phyloP scores from a whole-genome alignment of 1,139 yeast genomes.

The Geotrichum phurueaensis region DNA sequence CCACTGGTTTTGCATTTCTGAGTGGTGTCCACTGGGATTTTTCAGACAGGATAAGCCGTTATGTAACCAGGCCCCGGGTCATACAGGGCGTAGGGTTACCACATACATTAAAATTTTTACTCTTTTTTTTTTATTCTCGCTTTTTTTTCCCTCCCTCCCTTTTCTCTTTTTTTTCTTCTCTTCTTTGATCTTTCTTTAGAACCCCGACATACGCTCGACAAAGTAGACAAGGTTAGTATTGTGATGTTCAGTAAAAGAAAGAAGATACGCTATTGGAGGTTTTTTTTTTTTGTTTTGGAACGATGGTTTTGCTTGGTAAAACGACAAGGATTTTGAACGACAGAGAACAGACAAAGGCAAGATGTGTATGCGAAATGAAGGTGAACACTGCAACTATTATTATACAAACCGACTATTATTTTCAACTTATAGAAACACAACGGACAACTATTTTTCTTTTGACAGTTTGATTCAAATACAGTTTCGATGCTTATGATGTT shows the following conservation, averaged over 20 bases:
- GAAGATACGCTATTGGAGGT: background rate
- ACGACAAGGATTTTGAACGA: background rate
- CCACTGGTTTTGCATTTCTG: background rate
- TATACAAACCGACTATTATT: background rate
- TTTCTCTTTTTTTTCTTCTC: constrained; percentile 7
- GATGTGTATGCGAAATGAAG: background rate
- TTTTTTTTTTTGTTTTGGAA: background rate
- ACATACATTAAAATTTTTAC: background rate
- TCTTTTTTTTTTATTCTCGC: constrained; percentile 3
- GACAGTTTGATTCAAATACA: no score
- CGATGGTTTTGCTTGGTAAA: background rate
- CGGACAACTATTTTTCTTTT: background rate
- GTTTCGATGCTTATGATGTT: no score
- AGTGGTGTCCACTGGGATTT: background rate
- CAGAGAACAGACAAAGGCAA: background rate
- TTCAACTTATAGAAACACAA: background rate
- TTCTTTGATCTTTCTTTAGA: background rate
- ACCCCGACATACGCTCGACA: constrained; percentile 16
- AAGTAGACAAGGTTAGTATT: constrained; percentile 18
- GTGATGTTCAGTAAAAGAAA: background rate
- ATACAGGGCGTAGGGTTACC: background rate
- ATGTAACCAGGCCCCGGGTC: constrained; percentile 1
- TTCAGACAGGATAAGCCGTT: background rate
- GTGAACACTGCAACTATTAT: background rate
- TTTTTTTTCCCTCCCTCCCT: constrained; percentile 4